phyloP scores from a whole-genome alignment of 495 filamentous ascomycete species.

The Penicillium ochrochloron region DNA sequence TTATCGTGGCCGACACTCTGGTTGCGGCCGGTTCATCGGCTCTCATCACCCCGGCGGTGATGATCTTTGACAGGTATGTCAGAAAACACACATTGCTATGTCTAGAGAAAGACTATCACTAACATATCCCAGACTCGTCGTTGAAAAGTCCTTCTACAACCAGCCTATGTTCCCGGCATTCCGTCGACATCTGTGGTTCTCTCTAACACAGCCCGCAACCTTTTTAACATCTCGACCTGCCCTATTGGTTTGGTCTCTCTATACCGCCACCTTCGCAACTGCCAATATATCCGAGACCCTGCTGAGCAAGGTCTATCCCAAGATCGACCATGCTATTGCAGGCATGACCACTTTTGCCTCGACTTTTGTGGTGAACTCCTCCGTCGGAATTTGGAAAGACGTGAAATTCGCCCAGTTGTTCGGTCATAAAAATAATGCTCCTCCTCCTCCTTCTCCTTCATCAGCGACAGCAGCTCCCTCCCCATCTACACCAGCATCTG shows the following conservation, averaged over 20 bases:
- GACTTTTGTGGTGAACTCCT: slow-evolving; percentile 47
- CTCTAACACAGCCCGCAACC: slow-evolving; percentile 67
- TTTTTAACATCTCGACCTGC: slow-evolving; percentile 77
- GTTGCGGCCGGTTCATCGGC: slow-evolving; percentile 47
- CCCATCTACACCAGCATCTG: slow-evolving; percentile 17
- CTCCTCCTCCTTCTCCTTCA: slow-evolving; percentile 36
- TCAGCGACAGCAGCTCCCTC: slow-evolving; percentile 27
- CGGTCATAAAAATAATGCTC: slow-evolving; percentile 36
- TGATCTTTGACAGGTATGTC: slow-evolving; percentile 46
- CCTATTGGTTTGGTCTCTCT: slow-evolving; percentile 78
- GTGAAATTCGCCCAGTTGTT: slow-evolving; percentile 50
- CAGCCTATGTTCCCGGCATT: slow-evolving; percentile 68
- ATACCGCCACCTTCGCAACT: slow-evolving; percentile 85
- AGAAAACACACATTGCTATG: not conserved
- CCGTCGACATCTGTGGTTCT: slow-evolving; percentile 59
- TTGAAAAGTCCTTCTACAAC: slow-evolving; percentile 86
- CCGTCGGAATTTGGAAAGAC: slow-evolving; percentile 52
- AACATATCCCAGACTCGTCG: slow-evolving; percentile 52
- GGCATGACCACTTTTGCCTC: slow-evolving; percentile 41
- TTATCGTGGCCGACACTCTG: slow-evolving; percentile 39
- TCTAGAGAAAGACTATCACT: too few relatives aligned
- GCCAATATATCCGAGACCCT: slow-evolving; percentile 70
- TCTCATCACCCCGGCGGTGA: slow-evolving; percentile 45
- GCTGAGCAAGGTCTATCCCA: slow-evolving; percentile 42
- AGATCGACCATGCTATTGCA: slow-evolving; percentile 56